Percentiles rank a stretch among this genome's conserved stretches.
These are phyloP conservation scores for Penicilliopsis zonata DNA, from an alignment of 495 filamentous ascomycete species.

Conservation along the genomic window DNA sequence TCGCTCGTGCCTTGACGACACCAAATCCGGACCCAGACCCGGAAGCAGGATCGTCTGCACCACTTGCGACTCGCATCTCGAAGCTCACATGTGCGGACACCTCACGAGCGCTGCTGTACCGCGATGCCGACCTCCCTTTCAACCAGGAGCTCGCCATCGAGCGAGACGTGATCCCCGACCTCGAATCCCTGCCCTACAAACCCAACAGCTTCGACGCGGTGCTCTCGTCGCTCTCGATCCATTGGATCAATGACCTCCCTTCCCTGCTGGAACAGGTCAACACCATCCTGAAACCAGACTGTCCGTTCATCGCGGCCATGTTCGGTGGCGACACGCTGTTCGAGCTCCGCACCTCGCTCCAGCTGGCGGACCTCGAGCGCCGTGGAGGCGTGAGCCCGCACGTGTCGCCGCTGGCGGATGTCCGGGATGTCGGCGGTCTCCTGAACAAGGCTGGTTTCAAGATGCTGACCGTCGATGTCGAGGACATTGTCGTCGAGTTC, in stretches of 20 bases:
- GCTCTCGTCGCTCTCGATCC: slow-evolving; percentile 73
- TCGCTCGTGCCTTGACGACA: slow-evolving; percentile 67
- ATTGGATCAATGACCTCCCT: slow-evolving; percentile 97
- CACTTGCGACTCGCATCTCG: slow-evolving; percentile 53
- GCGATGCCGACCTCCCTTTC: slow-evolving; percentile 66
- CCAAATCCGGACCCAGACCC: slow-evolving; percentile 49
- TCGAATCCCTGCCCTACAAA: slow-evolving; percentile 66
- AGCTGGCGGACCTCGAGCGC: slow-evolving; percentile 82
- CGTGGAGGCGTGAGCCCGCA: slow-evolving; percentile 79
- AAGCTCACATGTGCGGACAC: slow-evolving; percentile 73
- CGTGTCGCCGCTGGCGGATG: slow-evolving; percentile 83
- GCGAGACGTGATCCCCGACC: slow-evolving; percentile 53
- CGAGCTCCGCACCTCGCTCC: slow-evolving; percentile 87
- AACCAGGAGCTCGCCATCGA: slow-evolving; percentile 58
- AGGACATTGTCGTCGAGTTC: slow-evolving; percentile 93
- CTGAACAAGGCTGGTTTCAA: slow-evolving; percentile 82
- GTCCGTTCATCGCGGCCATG: slow-evolving; percentile 91
- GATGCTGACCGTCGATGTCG: slow-evolving; percentile 92
- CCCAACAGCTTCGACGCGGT: slow-evolving; percentile 78
- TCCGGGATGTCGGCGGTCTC: slow-evolving; percentile 80
- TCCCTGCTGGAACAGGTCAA: slow-evolving; percentile 71
- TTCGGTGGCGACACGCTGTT: slow-evolving; percentile 88
- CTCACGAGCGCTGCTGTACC: slow-evolving; percentile 64
- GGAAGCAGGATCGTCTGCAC: slow-evolving; percentile 37
- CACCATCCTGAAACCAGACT: slow-evolving; percentile 74